Evolutionary conservation across 2,329 filamentous ascomycete species (phyloP).

Genomic region (Plenodomus biglobosus): DNA sequence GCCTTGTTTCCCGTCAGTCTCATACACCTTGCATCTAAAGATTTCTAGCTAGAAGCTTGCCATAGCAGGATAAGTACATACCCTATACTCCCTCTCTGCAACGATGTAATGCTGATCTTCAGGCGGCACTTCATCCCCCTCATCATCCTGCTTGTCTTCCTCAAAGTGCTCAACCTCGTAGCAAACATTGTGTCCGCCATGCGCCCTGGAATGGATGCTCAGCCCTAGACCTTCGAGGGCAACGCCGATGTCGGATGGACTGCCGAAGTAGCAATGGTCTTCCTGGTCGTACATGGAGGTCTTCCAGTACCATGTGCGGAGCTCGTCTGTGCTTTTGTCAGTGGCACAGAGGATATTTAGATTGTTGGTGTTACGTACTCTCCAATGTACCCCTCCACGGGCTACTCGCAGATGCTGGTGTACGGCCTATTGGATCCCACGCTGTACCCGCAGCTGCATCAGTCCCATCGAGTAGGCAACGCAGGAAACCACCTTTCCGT

Average conservation of each 20-base stretch:
- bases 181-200: slow-evolving; percentile 10
- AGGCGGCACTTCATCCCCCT: not conserved
- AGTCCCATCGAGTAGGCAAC: not conserved
- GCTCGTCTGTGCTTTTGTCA: not conserved
- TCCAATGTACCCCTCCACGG: slow-evolving; percentile 11
- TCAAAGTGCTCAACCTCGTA: slow-evolving; percentile 13
- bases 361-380: not conserved
- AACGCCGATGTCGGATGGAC: not conserved
- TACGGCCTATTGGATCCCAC: not conserved
- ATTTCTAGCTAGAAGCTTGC: not conserved
- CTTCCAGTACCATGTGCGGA: slow-evolving; percentile 14
- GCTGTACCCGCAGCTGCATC: slow-evolving; percentile 1
- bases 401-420: slow-evolving; percentile 2
- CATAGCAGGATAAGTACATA: not conserved
- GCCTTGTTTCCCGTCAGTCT: not conserved
- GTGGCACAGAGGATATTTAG: too few relatives aligned
- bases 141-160: not conserved
- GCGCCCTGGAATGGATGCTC: not conserved
- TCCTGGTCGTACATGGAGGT: not conserved
- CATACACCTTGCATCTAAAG: not conserved
- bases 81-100: slow-evolving; percentile 3
- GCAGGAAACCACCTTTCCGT: not conserved
- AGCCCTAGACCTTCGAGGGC: slow-evolving; percentile 6
- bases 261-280: slow-evolving; percentile 3
- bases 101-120: slow-evolving; percentile 11